Conservation (phyloP, 148 eudicot genomes). For the Tetragonia tetragonoides region DNA sequence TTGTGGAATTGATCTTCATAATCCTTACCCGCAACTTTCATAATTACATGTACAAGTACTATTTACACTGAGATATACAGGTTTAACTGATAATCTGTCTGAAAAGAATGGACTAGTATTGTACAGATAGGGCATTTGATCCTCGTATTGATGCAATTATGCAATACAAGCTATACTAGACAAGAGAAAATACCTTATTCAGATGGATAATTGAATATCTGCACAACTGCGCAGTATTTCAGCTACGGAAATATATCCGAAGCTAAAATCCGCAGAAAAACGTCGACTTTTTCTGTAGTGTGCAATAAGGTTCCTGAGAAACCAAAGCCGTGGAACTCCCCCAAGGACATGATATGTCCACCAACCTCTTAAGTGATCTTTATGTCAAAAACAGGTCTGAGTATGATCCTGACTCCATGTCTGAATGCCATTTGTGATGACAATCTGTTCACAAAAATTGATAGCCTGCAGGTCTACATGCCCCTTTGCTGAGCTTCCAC, state of each 20-base stretch:
- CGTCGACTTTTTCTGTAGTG: no score
- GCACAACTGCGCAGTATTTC: not conserved
- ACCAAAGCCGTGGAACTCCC: not conserved
- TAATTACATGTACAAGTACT: not conserved
- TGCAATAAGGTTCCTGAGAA: not conserved
- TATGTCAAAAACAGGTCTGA: not conserved
- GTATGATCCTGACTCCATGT: not conserved
- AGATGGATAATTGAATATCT: not conserved
- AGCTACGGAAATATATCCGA: no score
- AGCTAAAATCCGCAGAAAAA: no score
- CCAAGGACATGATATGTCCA: not conserved
- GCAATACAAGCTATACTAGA: not conserved
- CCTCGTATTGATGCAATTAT: not conserved
- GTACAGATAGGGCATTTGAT: not conserved
- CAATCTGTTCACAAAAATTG: not conserved
- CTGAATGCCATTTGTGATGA: not conserved
- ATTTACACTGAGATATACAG: slow-evolving; percentile 8
- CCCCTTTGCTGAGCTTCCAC: not conserved
- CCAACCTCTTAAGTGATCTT: not conserved
- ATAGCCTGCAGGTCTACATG: not conserved
- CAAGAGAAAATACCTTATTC: not conserved
- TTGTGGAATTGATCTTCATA: not conserved
- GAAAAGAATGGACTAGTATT: not conserved
- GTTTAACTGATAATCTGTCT: not conserved
- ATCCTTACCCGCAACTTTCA: not conserved